phyloP scores from a whole-genome alignment of 2,329 filamentous ascomycete species.

The Alternaria sp. region DNA sequence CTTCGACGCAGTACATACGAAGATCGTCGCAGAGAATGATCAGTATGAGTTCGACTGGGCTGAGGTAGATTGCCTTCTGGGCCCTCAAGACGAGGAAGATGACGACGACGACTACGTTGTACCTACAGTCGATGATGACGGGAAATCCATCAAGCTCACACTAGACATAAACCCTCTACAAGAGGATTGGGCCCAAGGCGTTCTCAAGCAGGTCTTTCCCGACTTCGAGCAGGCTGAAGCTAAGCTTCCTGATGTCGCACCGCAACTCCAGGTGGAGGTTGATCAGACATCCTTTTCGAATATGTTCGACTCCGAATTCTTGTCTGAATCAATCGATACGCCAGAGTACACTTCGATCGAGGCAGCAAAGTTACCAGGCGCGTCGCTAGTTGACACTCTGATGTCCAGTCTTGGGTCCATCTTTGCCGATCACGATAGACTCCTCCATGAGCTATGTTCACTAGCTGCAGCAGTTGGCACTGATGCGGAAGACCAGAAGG shows the following conservation, averaged over 20 bases:
- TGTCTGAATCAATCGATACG: background rate
- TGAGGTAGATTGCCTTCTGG: background rate
- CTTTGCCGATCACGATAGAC: background rate
- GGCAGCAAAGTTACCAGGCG: background rate
- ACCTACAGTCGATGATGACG: background rate
- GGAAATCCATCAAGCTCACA: background rate
- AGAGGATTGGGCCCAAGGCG: background rate
- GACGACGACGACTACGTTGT: background rate
- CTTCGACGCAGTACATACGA: background rate
- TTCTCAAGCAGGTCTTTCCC: background rate
- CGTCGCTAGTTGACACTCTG: background rate
- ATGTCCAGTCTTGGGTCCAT: accelerated
- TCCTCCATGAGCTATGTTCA: accelerated
- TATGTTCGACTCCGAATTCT: background rate
- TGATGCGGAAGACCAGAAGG: background rate
- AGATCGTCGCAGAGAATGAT: background rate
- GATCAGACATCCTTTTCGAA: background rate
- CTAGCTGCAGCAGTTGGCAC: background rate
- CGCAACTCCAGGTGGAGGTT: background rate
- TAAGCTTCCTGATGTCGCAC: background rate
- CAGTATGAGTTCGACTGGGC: background rate
- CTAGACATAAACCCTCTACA: background rate
- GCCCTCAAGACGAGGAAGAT: background rate
- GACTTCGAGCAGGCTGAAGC: background rate
- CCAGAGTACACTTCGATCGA: background rate